phyloP scores from a whole-genome alignment of 108 stramenopile species.

The Cyclotella sp. region DNA sequence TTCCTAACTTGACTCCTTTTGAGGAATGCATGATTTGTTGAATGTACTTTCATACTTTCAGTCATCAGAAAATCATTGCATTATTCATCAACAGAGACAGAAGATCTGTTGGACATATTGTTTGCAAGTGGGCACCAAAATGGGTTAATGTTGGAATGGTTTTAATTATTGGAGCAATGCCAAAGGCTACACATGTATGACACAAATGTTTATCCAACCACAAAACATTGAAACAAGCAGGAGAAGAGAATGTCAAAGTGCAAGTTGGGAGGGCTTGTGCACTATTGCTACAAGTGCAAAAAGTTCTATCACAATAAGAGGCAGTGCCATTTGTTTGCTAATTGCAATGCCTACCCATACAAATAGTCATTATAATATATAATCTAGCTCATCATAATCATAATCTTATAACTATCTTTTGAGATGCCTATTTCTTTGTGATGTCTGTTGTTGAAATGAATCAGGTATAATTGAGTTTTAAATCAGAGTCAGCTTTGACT shows the following conservation, averaged over 20 bases:
- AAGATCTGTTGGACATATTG: slow-evolving; percentile 4
- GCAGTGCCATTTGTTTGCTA: too few species aligned
- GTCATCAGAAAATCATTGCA: slow-evolving; percentile 8
- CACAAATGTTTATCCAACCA: slow-evolving; percentile 3
- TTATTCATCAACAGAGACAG: slow-evolving; percentile 12
- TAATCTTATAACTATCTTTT: too few species aligned
- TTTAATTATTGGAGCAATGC: slow-evolving; percentile 13
- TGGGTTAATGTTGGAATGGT: slow-evolving; percentile 19
- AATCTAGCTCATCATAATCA: too few species aligned
- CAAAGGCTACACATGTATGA: not conserved
- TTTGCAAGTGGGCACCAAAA: slow-evolving; percentile 23
- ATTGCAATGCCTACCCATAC: too few species aligned
- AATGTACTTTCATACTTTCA: slow-evolving; percentile 18
- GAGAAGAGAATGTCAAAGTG: too few species aligned
- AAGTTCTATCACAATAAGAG: too few species aligned
- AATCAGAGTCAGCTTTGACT: not conserved
- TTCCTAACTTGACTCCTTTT: slow-evolving; percentile 2
- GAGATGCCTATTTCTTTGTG: not conserved
- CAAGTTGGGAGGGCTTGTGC: too few species aligned
- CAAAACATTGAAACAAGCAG: not conserved
- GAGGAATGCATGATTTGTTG: slow-evolving; percentile 15
- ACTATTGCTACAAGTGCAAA: too few species aligned
- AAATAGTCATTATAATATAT: too few species aligned
- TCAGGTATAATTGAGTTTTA: not conserved
- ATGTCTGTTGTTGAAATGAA: not conserved